Evolutionary conservation across 108 stramenopile species (phyloP).

Genomic region (Nannochloropsis salina): DNA sequence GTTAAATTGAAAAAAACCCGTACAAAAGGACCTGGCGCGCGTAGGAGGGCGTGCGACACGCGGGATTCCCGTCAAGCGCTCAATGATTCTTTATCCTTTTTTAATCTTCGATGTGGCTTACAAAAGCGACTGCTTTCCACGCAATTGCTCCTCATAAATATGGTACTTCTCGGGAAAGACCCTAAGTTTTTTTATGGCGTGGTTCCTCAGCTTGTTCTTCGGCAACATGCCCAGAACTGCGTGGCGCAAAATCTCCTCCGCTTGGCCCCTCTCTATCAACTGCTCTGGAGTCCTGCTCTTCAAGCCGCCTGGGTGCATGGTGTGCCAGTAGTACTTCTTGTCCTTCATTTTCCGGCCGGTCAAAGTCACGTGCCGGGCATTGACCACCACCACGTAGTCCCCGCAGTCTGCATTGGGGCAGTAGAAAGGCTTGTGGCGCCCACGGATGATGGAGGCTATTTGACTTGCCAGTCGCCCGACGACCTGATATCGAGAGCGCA

Average conservation of each 20-base stretch:
- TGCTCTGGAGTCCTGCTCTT: conserved; percentile 72
- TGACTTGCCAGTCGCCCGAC: conserved; percentile 84
- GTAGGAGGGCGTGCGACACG: too few relatives aligned
- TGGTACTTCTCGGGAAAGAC: conserved; percentile 51
- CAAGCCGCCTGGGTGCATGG: conserved; percentile 86
- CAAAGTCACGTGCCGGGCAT: conserved; percentile 78
- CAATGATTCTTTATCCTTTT: too few relatives aligned
- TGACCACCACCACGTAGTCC: conserved; percentile 83
- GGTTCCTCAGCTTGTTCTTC: conserved; percentile 52
- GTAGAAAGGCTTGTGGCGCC: conserved; percentile 93
- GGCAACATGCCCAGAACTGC: conserved; percentile 62
- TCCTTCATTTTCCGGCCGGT: conserved; percentile 81
- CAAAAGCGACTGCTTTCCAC: neutral
- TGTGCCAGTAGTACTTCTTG: conserved; percentile 90
- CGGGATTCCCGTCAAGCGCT: too few relatives aligned
- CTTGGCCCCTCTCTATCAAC: conserved; percentile 73
- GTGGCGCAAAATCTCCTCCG: conserved; percentile 48
- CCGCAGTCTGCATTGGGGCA: conserved; percentile 84
- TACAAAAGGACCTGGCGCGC: too few relatives aligned
- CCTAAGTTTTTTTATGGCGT: conserved; percentile 37
- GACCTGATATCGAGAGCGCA: conserved; percentile 51
- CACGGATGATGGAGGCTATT: conserved; percentile 74
- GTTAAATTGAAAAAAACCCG: too few relatives aligned
- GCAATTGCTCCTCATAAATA: conserved; percentile 26
- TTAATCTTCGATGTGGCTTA: neutral